Conservation (phyloP, 306 rosid species). For the Argentina anserina region DNA sequence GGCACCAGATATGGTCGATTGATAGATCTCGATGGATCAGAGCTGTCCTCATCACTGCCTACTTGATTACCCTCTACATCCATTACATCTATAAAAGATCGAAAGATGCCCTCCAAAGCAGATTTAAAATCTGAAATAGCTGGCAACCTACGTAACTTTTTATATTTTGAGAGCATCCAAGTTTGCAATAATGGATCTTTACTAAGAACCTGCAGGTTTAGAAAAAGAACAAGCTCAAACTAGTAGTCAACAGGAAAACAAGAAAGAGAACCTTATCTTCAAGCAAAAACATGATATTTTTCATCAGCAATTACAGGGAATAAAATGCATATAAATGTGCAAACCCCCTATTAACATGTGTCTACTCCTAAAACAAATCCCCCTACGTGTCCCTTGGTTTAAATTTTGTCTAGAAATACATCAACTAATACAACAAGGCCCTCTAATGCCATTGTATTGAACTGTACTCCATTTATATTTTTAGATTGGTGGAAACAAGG, state of each 20-base stretch:
- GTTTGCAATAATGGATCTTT: constrained; percentile 54
- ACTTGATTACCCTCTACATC: constrained; percentile 39
- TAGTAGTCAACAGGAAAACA: neutral
- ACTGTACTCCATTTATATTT: neutral
- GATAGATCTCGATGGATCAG: constrained; percentile 42
- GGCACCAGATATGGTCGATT: constrained; percentile 36
- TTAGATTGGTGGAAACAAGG: neutral
- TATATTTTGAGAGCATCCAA: constrained; percentile 61
- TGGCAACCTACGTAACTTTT: constrained; percentile 45
- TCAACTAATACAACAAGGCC: neutral
- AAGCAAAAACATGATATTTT: neutral
- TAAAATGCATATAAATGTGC: neutral
- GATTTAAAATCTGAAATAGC: constrained; percentile 37
- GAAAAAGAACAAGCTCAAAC: neutral
- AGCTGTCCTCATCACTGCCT: constrained; percentile 62
- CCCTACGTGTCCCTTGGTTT: neutral
- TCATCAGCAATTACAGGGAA: neutral
- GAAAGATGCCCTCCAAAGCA: constrained; percentile 45
- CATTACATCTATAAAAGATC: constrained; percentile 38
- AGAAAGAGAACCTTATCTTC: neutral
- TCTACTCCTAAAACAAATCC: neutral
- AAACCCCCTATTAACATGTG: neutral
- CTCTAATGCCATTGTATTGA: neutral
- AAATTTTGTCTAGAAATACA: neutral
- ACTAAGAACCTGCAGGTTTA: constrained; percentile 54